Evolutionary conservation across 169 alveolate genomes (phyloP), one percentile per base, ranked within the genome.

Genomic region (Babesia bigemina): DNA sequence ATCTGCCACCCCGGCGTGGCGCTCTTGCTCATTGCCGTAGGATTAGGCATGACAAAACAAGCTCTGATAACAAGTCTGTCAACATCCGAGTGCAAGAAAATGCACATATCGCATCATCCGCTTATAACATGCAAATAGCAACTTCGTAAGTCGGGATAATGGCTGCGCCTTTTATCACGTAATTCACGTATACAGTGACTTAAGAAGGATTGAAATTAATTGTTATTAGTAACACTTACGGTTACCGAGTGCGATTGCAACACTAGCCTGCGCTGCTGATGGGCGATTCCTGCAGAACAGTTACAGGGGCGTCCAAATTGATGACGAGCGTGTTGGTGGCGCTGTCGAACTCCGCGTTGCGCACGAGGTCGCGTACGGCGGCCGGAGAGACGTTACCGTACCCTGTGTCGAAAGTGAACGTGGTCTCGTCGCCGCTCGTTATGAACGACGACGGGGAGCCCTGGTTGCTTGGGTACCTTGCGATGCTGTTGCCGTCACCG

Each of bases 301-400:
- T 28, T 28, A 67, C 84, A 12, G 90, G 90, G 57, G 84, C 76
- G 70, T 83, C 86, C 33, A 83, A 59, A 48, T 83, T 76, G 29
- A 83, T 19, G 33, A 73, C 45, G 49, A 83, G 83, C 9, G 79
- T 75, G 70, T 75, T 66, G 61, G 58, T 70, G n/a, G 45, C 67
- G 19, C 66, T 55, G 61, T 75, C 75, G 60, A 67, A 83, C 57
- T 61, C 63, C 10, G 90, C 85, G 21, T 62, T 59, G 21, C 60
- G 48, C 28, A 83, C 79, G 33, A 75, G 66, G 24, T 76, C 60
- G 56, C 69, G 56, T 0, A 83, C 44, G 2, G 84, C 90, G 14
- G 76, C 90, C 12, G 90, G 90, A 6, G 86, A 63, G 0, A 69
- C 75, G 36, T 75, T 73, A 58, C 81, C 86, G 62, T 49, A 69